Percentiles rank a stretch among this genome's conserved stretches.
Evolutionary conservation across 306 rosid species (phyloP).

Genomic region (Benincasa hispida): DNA sequence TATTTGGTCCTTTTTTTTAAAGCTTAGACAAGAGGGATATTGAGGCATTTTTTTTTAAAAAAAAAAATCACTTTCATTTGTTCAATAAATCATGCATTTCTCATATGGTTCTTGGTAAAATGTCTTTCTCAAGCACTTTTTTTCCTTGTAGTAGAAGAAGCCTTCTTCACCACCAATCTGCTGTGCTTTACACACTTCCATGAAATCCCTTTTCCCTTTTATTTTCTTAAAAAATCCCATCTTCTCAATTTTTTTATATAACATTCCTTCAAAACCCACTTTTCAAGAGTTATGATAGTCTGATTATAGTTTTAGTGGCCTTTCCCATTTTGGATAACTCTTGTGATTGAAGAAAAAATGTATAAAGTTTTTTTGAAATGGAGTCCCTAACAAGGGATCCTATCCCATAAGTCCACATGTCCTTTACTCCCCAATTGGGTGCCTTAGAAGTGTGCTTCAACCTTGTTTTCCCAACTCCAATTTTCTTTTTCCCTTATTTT

Average conservation of each 20-base stretch:
- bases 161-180: constrained; percentile 47
- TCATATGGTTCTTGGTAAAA: constrained; percentile 35
- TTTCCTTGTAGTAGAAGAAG: constrained; percentile 46
- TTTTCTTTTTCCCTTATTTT: too few relatives aligned
- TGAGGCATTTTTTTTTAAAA: constrained; percentile 14
- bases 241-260: neutral
- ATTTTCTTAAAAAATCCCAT: neutral
- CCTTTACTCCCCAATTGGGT: constrained; percentile 37
- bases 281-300: constrained; percentile 1
- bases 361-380: neutral
- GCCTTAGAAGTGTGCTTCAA: constrained; percentile 56
- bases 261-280: constrained; percentile 16
- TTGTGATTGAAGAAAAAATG: constrained; percentile 40
- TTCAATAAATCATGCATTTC: constrained; percentile 26
- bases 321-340: constrained; percentile 28
- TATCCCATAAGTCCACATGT: constrained; percentile 19
- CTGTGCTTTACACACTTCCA: constrained; percentile 39
- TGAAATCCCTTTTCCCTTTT: constrained; percentile 13
- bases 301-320: neutral
- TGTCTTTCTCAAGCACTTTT: constrained; percentile 45
- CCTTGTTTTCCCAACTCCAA: neutral
- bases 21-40: constrained; percentile 62
- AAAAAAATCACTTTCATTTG: constrained; percentile 18
- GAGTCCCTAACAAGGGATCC: constrained; percentile 30
- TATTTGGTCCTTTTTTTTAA: neutral